Evolutionary conservation across 768 basidiomycete genomes (phyloP), one percentile per base, ranked within the genome.

Genomic region (Pulveroboletus sp.): DNA sequence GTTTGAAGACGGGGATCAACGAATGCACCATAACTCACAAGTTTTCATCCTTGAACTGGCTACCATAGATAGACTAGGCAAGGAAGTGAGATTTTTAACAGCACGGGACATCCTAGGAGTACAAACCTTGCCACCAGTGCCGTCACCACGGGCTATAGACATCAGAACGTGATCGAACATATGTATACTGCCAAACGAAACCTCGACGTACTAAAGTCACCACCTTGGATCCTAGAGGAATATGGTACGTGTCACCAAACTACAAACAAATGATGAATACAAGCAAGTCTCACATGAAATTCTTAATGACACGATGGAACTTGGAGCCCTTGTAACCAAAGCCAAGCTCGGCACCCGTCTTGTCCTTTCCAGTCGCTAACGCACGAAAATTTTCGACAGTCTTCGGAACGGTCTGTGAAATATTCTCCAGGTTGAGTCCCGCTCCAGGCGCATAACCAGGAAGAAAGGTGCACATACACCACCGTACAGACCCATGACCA

Each of bases 311-410:
- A 65, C 94, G 87, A 73, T 99, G 95, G 83, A 99, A 99, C 59
- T 84, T 85, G 53, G 92, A 93, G 39, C 91, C 93, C 71, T 95
- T 87, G 80, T 93, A 99, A 9, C 94, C 93, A 64, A 78, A 95
- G 15, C 85, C 92, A 42, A 88, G 80, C 15, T 82, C 80, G 47
- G 76, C 63, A 30, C 72, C 66, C 2, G 77, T 76, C 73, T 86
- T 90, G 59, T 79, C 81, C 60, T 82, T 75, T 50, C 94, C 90
- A 33, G 92, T 90, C 11, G 89, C 75, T 58, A 99, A 78, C 42
- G 93, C 91, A 50, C 93, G 86, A 83, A 98, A 98, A 80, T 98
- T 98, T 78, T 93, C 94, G 24, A 76, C 93, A 30, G 94, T 97
- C 73, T 94, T 94, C 47, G 94, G 94, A 40, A 96, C 93, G 41